phyloP scores from a whole-genome alignment of 768 basidiomycete genomes.

The Tylopilus sp. region DNA sequence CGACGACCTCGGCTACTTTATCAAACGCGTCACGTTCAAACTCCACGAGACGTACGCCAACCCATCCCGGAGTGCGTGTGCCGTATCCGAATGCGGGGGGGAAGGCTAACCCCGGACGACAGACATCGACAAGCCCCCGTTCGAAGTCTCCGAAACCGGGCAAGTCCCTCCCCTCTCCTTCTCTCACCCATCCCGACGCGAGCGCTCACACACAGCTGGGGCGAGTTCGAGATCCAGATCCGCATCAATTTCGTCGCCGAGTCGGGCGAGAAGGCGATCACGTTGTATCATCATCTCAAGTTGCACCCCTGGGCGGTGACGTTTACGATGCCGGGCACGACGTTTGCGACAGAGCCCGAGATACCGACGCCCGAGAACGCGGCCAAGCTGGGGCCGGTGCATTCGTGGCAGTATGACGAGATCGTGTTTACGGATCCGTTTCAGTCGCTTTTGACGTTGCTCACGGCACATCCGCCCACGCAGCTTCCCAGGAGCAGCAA shows the following conservation, averaged over 20 bases:
- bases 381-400: constrained; percentile 71
- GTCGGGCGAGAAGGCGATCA: constrained; percentile 86
- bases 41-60: constrained; percentile 95
- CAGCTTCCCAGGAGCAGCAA: constrained; percentile 60
- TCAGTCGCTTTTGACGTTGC: constrained; percentile 75
- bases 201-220: constrained; percentile 66
- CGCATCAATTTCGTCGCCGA: constrained; percentile 87
- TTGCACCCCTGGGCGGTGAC: constrained; percentile 81
- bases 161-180: constrained; percentile 26
- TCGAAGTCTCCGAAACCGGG: constrained; percentile 96
- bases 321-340: constrained; percentile 13
- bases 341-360: constrained; percentile 49
- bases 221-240: constrained; percentile 96
- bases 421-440: constrained; percentile 95
- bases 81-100: too few relatives aligned
- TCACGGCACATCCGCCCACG: constrained; percentile 81
- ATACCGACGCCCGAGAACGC: constrained; percentile 67
- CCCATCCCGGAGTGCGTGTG: constrained; percentile 74
- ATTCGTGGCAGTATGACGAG: constrained; percentile 99
- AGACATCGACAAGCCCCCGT: constrained; percentile 93
- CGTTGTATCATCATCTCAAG: constrained; percentile 90
- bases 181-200: not conserved
- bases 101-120: not conserved
- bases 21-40: constrained; percentile 96
- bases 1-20: constrained; percentile 87